Evolutionary conservation across 108 stramenopile species (phyloP).

Genomic region (Nitzschia inconspicua): DNA sequence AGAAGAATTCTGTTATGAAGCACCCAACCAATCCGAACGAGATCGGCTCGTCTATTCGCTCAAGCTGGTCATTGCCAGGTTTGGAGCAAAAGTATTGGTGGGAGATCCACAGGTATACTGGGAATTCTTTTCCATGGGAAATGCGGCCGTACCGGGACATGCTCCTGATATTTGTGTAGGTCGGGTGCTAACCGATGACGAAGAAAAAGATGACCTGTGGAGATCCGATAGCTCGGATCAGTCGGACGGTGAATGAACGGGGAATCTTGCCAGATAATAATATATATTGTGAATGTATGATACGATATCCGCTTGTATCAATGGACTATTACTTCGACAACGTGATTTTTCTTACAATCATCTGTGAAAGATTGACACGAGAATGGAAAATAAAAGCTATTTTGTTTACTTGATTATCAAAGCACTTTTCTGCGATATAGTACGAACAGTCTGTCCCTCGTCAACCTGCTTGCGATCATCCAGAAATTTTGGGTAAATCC

Average conservation of each 20-base stretch:
- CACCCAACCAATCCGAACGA: constrained; percentile 31
- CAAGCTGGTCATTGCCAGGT: constrained; percentile 47
- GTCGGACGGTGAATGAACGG: too few relatives aligned
- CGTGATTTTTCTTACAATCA: too few relatives aligned
- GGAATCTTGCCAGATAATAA: too few relatives aligned
- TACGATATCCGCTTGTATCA: too few relatives aligned
- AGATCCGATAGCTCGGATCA: too few relatives aligned
- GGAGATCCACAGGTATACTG: constrained; percentile 23
- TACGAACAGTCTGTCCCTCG: constrained; percentile 13
- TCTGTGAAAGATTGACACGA: too few relatives aligned
- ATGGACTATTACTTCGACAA: too few relatives aligned
- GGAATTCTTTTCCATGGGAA: constrained; percentile 39
- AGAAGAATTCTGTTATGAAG: constrained; percentile 37
- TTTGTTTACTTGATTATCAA: constrained; percentile 19
- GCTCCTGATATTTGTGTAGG: constrained; percentile 3
- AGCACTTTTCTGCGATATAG: constrained; percentile 7
- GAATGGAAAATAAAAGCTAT: not conserved
- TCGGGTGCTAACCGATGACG: too few relatives aligned
- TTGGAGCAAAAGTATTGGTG: constrained; percentile 34
- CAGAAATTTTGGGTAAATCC: constrained; percentile 95
- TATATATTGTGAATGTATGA: too few relatives aligned
- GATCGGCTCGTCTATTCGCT: constrained; percentile 36
- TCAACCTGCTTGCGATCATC: constrained; percentile 10
- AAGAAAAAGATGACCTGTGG: too few relatives aligned
- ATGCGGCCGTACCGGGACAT: constrained; percentile 5